Evolutionary conservation across 169 alveolate genomes (phyloP).

Genomic region (Eimeria acervulina): DNA sequence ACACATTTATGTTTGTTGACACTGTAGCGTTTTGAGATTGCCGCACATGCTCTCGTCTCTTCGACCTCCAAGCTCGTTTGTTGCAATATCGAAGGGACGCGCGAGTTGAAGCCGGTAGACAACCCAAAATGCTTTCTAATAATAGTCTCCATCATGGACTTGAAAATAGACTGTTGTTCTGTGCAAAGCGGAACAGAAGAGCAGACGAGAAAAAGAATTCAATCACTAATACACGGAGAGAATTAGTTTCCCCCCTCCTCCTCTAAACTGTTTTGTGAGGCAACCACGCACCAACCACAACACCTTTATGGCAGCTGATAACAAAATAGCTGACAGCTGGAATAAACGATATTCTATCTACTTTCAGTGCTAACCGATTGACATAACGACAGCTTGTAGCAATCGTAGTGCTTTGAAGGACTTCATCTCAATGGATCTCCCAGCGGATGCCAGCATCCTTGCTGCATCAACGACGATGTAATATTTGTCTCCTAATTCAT

Average conservation of each 20-base stretch:
- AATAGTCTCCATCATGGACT: not conserved
- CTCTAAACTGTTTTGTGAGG: too few relatives aligned
- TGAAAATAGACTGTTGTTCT: not conserved
- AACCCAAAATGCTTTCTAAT: not conserved
- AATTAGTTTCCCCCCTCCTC: too few relatives aligned
- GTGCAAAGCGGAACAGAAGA: not conserved
- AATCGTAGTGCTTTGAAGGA: not conserved
- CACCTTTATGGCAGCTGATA: not conserved
- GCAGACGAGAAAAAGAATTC: too few relatives aligned
- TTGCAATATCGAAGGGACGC: not conserved
- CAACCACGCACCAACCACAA: too few relatives aligned
- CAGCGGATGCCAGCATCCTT: not conserved
- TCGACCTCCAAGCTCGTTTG: not conserved
- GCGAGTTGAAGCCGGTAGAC: not conserved
- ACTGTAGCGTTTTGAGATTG: too few relatives aligned
- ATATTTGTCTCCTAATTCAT: conserved; percentile 1
- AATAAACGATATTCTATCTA: not conserved
- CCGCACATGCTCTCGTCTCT: not conserved
- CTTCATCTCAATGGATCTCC: not conserved
- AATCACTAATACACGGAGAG: too few relatives aligned
- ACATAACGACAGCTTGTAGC: not conserved
- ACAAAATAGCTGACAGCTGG: too few relatives aligned
- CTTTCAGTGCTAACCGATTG: not conserved
- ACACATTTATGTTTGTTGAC: too few relatives aligned
- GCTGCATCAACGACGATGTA: not conserved